These are phyloP conservation scores for Chloris gayana DNA, from an alignment of 176 grass and related monocot genomes.

Conservation along the genomic window DNA sequence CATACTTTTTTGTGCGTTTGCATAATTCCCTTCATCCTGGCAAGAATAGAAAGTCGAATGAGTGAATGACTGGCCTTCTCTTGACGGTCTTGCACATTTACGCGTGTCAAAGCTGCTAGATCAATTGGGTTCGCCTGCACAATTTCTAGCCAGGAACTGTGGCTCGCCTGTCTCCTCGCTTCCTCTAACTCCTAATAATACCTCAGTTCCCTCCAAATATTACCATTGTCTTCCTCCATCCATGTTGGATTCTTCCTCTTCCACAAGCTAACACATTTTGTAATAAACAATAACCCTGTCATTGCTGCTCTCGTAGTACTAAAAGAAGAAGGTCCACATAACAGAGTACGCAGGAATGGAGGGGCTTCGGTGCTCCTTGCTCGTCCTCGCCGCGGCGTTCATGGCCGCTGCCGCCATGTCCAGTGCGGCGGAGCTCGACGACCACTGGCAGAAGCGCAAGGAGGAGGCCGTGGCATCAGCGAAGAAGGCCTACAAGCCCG, in stretches of 20 bases:
- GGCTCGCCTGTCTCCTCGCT: conserved; percentile 41
- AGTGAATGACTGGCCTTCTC: too few species aligned
- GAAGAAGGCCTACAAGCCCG: conserved; percentile 42
- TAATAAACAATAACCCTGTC: conserved; percentile 4
- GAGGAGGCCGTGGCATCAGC: conserved; percentile 29
- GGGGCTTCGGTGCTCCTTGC: conserved; percentile 41
- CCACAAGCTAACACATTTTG: not conserved
- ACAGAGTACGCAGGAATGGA: not conserved
- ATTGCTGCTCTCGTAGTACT: too few species aligned
- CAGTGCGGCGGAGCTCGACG: conserved; percentile 32
- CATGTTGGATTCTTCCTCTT: conserved; percentile 8
- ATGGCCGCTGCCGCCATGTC: conserved; percentile 44
- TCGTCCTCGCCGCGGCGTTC: conserved; percentile 54
- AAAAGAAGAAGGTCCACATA: too few species aligned
- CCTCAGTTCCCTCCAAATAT: conserved; percentile 44
- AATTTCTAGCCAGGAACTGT: conserved; percentile 17
- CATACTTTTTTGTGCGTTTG: too few species aligned
- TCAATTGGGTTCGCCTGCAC: not conserved
- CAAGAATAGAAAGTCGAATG: too few species aligned
- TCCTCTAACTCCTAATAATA: conserved; percentile 37
- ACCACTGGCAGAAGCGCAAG: conserved; percentile 62
- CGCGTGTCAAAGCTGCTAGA: too few species aligned
- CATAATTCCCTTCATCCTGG: too few species aligned
- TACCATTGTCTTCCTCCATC: not conserved
- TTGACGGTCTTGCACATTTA: too few species aligned